These are phyloP conservation scores for Fusarium euwallaceae DNA, from an alignment of 2,329 filamentous ascomycete species.

Conservation along the genomic window DNA sequence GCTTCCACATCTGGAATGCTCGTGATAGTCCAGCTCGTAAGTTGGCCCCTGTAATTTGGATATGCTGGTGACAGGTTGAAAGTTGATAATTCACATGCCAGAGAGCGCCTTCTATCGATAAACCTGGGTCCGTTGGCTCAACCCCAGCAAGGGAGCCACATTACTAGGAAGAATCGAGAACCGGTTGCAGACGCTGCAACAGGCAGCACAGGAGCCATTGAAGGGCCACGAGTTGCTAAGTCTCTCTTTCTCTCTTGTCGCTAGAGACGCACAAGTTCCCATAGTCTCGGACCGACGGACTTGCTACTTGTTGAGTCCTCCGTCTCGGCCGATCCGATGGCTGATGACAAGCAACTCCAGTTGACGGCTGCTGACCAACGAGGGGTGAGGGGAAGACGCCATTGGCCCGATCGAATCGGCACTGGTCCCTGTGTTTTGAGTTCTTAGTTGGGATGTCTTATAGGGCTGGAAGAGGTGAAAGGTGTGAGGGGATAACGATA, in stretches of 20 bases:
- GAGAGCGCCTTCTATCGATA: slow-evolving; percentile 18
- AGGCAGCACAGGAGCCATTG: slow-evolving; percentile 25
- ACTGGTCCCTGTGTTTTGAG: slow-evolving; percentile 11
- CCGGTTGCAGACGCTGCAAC: slow-evolving; percentile 33
- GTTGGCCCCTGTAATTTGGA: not conserved
- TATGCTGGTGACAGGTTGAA: not conserved
- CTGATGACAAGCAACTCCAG: slow-evolving; percentile 4
- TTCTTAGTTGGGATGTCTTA: slow-evolving; percentile 8
- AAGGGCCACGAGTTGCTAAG: slow-evolving; percentile 19
- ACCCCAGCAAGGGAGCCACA: slow-evolving; percentile 21
- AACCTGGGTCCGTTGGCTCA: slow-evolving; percentile 6
- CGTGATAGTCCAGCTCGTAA: slow-evolving; percentile 12
- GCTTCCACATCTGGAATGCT: slow-evolving; percentile 5
- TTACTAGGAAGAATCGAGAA: slow-evolving; percentile 37
- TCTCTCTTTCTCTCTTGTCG: slow-evolving; percentile 23
- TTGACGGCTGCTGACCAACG: slow-evolving; percentile 2
- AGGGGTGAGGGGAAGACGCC: not conserved
- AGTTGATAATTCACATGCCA: slow-evolving; percentile 40
- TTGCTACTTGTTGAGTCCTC: not conserved
- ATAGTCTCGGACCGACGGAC: slow-evolving; percentile 11
- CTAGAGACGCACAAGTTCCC: slow-evolving; percentile 7
- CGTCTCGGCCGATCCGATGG: slow-evolving; percentile 22
- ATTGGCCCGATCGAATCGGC: slow-evolving; percentile 26
- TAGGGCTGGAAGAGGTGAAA: slow-evolving; percentile 11
- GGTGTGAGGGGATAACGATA: not conserved